These are phyloP conservation scores for Solanum rostratum DNA, from an alignment of 257 asterid species.

Conservation along the genomic window DNA sequence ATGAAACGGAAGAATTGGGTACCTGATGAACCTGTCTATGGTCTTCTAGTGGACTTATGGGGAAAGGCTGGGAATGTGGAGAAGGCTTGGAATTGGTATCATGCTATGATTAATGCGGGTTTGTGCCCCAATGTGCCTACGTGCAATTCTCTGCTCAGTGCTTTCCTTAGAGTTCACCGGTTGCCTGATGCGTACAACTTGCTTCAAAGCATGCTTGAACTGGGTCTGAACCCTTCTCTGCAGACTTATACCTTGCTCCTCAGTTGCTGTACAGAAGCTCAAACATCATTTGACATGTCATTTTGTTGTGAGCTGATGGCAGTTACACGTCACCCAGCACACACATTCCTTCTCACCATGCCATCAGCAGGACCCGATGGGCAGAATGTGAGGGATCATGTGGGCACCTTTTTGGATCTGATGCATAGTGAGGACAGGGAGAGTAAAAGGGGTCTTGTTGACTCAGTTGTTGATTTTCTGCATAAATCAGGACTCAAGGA, in stretches of 20 bases:
- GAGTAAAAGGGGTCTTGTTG: conserved; percentile 88
- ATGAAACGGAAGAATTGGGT: conserved; percentile 87
- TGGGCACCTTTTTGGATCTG: conserved; percentile 61
- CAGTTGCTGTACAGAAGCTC: conserved; percentile 87
- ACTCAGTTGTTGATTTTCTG: conserved; percentile 80
- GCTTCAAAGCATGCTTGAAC: conserved; percentile 64
- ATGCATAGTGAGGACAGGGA: conserved; percentile 97
- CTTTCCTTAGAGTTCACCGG: conserved; percentile 86
- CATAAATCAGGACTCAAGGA: conserved; percentile 88
- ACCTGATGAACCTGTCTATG: conserved; percentile 97
- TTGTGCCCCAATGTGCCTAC: conserved; percentile 89
- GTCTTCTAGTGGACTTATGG: conserved; percentile 88
- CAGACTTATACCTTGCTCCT: conserved; percentile 92
- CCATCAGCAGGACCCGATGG: conserved; percentile 85
- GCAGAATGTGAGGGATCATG: conserved; percentile 77
- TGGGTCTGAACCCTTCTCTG: conserved; percentile 71
- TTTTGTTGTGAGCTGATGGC: conserved; percentile 80
- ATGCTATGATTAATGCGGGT: conserved; percentile 71
- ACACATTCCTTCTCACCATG: conserved; percentile 64
- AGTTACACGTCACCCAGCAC: conserved; percentile 79
- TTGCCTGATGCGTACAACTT: conserved; percentile 64
- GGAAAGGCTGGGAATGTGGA: conserved; percentile 85
- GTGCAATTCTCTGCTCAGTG: conserved; percentile 84
- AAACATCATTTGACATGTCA: conserved; percentile 52
- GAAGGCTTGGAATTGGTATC: conserved; percentile 90